Evolutionary conservation across 2,329 filamentous ascomycete species (phyloP), one percentile per base, ranked within the genome.

Genomic region (Alternaria sp.): DNA sequence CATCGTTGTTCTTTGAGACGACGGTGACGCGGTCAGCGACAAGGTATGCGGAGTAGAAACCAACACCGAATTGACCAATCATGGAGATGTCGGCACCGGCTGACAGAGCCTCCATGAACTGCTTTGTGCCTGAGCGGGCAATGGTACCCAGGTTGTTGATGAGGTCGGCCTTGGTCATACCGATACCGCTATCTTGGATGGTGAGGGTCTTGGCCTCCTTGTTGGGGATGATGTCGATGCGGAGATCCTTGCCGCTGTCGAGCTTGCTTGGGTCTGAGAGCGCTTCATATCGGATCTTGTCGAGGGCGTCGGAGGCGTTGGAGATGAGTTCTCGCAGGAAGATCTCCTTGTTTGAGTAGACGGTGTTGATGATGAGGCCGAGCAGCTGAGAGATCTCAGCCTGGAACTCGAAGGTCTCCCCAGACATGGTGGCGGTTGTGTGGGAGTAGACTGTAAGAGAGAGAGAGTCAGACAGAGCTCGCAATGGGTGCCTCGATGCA

Each of bases 311-410:
- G 78, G 94, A 98, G 80, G 91, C 91, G 86, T 99, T 99, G 85
- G 95, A 98, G 79, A 99, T 92, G 76, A 99, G 81, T 86, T 99
- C 95, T 91, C 95, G 88, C 78, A 99, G 86, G 90, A 99, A 99
- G 81, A 99, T 98, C 86, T 98, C 95, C 89, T 99, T 99, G 91
- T 99, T 99, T 76, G 94, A 97, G 89, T 98, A 99, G 86, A 99
- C 95, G 72, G 95, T 98, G 92, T 99, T 99, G 89, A 99, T 99
- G 85, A 99, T 99, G 82, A 99, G 92, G 75, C 91, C 93, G 81
- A 99, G 91, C 72, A 99, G 92, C 92, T 99, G 95, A 91, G 94
- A 98, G 82, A 99, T 99, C 92, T 99, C 95, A 91, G 95, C 95
- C 91, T 99, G 95, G 88, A 98, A 99, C 91, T 98, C 94, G 86